Conservation (phyloP, 2,329 filamentous ascomycete genomes). For the Ascochyta pisi region DNA sequence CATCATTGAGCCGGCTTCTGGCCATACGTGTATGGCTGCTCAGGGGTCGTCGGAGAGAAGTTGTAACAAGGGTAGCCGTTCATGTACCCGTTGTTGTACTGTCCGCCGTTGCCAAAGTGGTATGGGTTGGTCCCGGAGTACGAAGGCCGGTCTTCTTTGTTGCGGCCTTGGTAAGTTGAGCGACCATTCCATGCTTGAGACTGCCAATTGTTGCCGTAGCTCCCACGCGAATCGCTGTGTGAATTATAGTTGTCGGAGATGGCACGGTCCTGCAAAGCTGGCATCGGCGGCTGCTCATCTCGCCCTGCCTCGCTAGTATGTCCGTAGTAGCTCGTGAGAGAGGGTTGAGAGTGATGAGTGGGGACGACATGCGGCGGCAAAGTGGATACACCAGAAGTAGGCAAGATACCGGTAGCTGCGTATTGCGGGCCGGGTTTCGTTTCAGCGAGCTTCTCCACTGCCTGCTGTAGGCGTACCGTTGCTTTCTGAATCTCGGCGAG, state of each 20-base stretch:
- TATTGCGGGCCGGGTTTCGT: constrained; percentile 9
- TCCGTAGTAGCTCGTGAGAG: constrained; percentile 30
- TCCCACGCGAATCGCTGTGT: constrained; percentile 22
- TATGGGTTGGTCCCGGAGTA: constrained; percentile 33
- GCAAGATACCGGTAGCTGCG: background rate
- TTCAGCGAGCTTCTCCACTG: constrained; percentile 25
- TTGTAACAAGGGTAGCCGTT: constrained; percentile 26
- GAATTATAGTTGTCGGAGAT: constrained; percentile 21
- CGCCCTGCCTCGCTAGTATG: constrained; percentile 17
- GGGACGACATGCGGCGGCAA: constrained; percentile 13
- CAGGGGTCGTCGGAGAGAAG: constrained; percentile 21
- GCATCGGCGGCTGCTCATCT: constrained; percentile 19
- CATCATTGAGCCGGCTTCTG: constrained; percentile 15
- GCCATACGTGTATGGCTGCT: constrained; percentile 28
- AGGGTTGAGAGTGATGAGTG: constrained; percentile 34
- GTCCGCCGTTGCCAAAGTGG: constrained; percentile 20
- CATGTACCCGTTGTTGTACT: constrained; percentile 27
- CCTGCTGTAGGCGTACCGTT: constrained; percentile 34
- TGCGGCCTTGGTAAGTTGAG: constrained; percentile 22
- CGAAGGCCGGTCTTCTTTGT: constrained; percentile 32
- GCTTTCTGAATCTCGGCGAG: constrained; percentile 38
- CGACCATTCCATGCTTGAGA: constrained; percentile 24
- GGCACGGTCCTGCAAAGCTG: constrained; percentile 21
- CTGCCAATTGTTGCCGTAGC: constrained; percentile 24
- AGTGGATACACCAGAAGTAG: constrained; percentile 6